phyloP scores from a whole-genome alignment of 1,284 basidiomycete genomes.

The Sparassis latifolia region DNA sequence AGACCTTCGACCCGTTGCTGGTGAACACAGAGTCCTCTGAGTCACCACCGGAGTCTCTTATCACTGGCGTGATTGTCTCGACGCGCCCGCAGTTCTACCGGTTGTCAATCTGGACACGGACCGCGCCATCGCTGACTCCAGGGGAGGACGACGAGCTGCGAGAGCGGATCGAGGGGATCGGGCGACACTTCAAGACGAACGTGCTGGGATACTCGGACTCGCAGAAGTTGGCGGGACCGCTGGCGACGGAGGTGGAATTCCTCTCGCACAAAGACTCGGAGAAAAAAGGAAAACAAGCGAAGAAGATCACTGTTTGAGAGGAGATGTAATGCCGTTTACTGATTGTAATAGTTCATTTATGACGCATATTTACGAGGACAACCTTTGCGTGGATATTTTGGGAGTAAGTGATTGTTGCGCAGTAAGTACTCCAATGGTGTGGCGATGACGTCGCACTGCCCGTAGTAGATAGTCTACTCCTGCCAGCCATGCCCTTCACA shows the following conservation, averaged over 20 bases:
- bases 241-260: slow-evolving; percentile 92
- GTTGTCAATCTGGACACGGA: slow-evolving; percentile 93
- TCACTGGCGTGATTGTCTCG: slow-evolving; percentile 94
- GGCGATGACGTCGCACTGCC: slow-evolving; percentile 3
- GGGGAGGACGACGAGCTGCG: slow-evolving; percentile 38
- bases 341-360: slow-evolving; percentile 16
- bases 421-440: neutral
- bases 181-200: slow-evolving; percentile 84
- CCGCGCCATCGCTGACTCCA: slow-evolving; percentile 48
- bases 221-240: slow-evolving; percentile 72
- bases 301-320: slow-evolving; percentile 69
- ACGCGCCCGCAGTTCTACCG: slow-evolving; percentile 95
- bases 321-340: slow-evolving; percentile 12
- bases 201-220: slow-evolving; percentile 79
- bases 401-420: no score
- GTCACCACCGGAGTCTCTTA: slow-evolving; percentile 56
- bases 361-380: slow-evolving; percentile 6
- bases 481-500: neutral
- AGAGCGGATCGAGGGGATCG: slow-evolving; percentile 56
- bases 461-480: neutral
- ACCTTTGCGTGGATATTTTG: no score
- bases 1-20: slow-evolving; percentile 87
- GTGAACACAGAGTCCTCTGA: slow-evolving; percentile 43
- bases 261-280: slow-evolving; percentile 92
- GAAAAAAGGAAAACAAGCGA: slow-evolving; percentile 84